A percentile compares a stretch with the other conserved stretches of the same genome.
Conservation (phyloP, 495 filamentous ascomycete genomes). For the Xylaria castorea region DNA sequence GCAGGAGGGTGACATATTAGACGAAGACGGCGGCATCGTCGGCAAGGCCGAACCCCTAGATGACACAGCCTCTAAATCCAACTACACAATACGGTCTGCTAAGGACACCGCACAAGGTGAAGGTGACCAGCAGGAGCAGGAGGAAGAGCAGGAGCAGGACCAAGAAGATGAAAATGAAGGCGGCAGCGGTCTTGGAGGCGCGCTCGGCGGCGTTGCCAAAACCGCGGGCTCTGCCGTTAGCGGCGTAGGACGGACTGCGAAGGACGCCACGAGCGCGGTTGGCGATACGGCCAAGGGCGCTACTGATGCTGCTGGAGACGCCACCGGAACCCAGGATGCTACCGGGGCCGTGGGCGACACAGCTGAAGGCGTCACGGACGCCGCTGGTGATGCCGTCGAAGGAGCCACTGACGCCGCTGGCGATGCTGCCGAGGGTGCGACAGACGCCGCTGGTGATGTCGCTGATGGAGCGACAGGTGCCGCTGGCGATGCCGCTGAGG, state of each 20-base stretch:
- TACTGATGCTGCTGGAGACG: constrained; percentile 23
- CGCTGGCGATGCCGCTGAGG: constrained; percentile 29
- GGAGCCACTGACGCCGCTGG: constrained; percentile 32
- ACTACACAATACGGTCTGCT: constrained; percentile 36
- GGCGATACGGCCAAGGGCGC: constrained; percentile 28
- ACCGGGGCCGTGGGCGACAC: constrained; percentile 26
- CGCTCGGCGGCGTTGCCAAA: constrained; percentile 27
- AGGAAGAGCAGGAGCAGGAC: constrained; percentile 20
- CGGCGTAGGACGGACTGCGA: constrained; percentile 27
- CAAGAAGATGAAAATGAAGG: constrained; percentile 10
- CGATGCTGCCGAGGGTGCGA: constrained; percentile 30
- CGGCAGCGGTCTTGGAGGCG: constrained; percentile 25
- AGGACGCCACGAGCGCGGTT: constrained; percentile 24
- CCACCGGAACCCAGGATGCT: constrained; percentile 19
- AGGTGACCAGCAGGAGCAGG: constrained; percentile 10
- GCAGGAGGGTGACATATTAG: constrained; percentile 68
- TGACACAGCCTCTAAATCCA: constrained; percentile 32
- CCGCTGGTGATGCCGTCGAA: constrained; percentile 30
- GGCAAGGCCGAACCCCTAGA: constrained; percentile 62
- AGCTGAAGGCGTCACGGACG: constrained; percentile 25
- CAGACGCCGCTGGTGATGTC: constrained; percentile 31
- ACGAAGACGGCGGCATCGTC: constrained; percentile 65
- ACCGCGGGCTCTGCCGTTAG: constrained; percentile 29
- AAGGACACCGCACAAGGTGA: constrained; percentile 23
- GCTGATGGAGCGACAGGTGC: background rate